phyloP scores from a whole-genome alignment of 139 green algal species.

The Chlorella sp. region DNA sequence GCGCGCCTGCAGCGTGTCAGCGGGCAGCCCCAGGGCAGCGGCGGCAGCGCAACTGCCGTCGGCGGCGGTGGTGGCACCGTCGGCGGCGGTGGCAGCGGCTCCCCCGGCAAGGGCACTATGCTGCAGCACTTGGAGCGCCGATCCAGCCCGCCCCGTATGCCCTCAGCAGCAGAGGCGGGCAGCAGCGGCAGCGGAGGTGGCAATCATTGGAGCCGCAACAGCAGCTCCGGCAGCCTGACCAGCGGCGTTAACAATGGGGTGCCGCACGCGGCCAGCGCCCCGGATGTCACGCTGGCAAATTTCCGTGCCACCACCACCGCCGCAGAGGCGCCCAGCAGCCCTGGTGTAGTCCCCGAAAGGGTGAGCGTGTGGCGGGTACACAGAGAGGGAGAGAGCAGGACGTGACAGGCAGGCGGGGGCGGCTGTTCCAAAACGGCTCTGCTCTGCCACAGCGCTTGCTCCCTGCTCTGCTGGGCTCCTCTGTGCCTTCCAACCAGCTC shows the following conservation, averaged over 20 bases:
- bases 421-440: not conserved
- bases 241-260: not conserved
- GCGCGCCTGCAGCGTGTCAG: constrained; percentile 21
- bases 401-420: not conserved
- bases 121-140: constrained; percentile 14
- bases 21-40: not conserved
- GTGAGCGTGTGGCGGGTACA: not conserved
- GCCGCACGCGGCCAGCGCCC: not conserved
- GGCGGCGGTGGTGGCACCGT: no score
- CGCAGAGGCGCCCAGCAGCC: not conserved
- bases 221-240: constrained; percentile 15
- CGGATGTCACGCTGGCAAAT: not conserved
- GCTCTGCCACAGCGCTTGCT: not conserved
- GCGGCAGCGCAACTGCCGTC: not conserved
- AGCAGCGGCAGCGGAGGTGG: constrained; percentile 27
- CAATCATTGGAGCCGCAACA: constrained; percentile 55
- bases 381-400: not conserved
- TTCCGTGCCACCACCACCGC: not conserved
- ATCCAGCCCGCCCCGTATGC: constrained; percentile 16
- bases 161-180: not conserved
- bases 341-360: not conserved
- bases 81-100: no score
- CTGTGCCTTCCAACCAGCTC: not conserved
- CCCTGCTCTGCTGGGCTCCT: no score
- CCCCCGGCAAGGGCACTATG: not conserved